Percentiles rank a stretch among this genome's conserved stretches.
Conservation (phyloP, 441 rosid species). For the Hura crepitans region DNA sequence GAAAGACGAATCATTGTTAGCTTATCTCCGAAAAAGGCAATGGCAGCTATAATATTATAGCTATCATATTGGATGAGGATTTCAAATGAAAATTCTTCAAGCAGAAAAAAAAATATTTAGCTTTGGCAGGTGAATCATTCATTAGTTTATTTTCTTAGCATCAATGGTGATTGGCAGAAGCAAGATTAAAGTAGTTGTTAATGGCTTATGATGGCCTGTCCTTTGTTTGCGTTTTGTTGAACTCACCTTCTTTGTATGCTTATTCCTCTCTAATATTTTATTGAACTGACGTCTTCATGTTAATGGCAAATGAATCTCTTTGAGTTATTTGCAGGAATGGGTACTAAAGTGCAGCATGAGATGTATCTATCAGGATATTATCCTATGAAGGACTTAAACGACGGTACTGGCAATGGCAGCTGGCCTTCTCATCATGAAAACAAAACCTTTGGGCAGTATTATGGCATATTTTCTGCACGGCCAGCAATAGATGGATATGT, state of each 20-base stretch:
- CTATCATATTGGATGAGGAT: too few relatives aligned
- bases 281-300: conserved; percentile 3
- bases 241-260: not conserved
- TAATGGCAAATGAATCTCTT: conserved; percentile 14
- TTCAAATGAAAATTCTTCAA: too few relatives aligned
- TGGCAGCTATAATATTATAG: too few relatives aligned
- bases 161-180: not conserved
- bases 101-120: not conserved
- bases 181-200: not conserved
- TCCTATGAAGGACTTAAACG: conserved; percentile 33
- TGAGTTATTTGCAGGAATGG: conserved; percentile 38
- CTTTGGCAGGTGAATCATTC: not conserved
- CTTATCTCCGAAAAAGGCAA: too few relatives aligned
- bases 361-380: conserved; percentile 41
- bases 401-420: conserved; percentile 24
- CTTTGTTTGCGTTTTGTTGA: not conserved
- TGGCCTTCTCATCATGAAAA: conserved; percentile 35
- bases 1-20: too few relatives aligned
- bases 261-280: conserved; percentile 1
- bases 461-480: conserved; percentile 23
- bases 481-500: conserved; percentile 24
- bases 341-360: conserved; percentile 39
- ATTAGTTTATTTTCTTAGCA: not conserved
- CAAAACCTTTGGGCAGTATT: conserved; percentile 25
- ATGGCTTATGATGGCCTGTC: not conserved